A percentile compares a stretch with the other conserved stretches of the same genome.
phyloP scores from a whole-genome alignment of 75 land plant genomes.

The Picea glauca region DNA sequence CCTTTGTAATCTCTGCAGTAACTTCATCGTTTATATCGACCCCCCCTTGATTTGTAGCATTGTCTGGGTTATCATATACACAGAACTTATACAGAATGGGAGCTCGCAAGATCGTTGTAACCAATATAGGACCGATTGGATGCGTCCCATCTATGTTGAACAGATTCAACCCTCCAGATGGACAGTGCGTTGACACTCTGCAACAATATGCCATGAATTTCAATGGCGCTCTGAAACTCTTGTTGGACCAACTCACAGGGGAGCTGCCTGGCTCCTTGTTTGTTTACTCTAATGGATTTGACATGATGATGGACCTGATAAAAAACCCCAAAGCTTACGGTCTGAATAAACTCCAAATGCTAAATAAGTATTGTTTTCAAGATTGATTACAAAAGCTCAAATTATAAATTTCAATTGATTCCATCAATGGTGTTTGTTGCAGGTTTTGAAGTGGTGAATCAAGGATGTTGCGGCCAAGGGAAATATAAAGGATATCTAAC shows the following conservation, averaged over 20 bases:
- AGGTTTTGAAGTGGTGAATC: constrained; percentile 13
- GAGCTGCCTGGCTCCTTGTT: constrained; percentile 23
- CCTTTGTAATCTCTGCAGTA: background rate
- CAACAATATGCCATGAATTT: constrained; percentile 18
- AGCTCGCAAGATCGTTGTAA: constrained; percentile 11
- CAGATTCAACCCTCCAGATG: constrained; percentile 13
- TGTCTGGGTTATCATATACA: background rate
- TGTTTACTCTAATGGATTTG: constrained; percentile 25
- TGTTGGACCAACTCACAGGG: constrained; percentile 7
- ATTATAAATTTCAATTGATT: background rate
- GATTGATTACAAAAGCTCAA: background rate
- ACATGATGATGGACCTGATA: constrained; percentile 6
- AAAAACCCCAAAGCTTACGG: constrained; percentile 18
- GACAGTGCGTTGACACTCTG: constrained; percentile 19
- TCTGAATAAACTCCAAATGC: background rate
- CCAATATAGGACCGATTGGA: constrained; percentile 26
- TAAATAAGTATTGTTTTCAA: background rate
- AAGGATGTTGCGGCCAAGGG: constrained; percentile 30
- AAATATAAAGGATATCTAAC: constrained; percentile 57
- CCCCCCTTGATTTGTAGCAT: too few relatives aligned
- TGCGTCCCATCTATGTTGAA: constrained; percentile 31
- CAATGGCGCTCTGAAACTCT: constrained; percentile 14
- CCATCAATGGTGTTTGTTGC: background rate
- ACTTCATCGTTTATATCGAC: too few relatives aligned
- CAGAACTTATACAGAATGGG: background rate